A percentile compares a stretch with the other conserved stretches of the same genome.
Conservation (phyloP, 192 early-diverging fungal species). For the Obelidium mucronatum region DNA sequence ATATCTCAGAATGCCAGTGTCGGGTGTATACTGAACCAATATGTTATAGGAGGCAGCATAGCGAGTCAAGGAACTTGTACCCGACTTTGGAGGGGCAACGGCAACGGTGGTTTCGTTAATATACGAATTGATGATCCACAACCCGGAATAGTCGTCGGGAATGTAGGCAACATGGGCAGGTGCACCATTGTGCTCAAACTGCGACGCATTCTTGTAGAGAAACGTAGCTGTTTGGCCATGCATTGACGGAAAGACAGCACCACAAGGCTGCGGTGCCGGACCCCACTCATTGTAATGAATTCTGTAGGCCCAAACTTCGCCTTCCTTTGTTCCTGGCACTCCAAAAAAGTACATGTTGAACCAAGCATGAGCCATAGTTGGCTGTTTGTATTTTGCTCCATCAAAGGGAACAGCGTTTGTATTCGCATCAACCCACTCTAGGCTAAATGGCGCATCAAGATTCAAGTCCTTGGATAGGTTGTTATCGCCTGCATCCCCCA, state of each 20-base stretch:
- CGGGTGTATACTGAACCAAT: slow-evolving; percentile 28
- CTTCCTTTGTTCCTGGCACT: slow-evolving; percentile 1
- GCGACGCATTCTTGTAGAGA: slow-evolving; percentile 11
- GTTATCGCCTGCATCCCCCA: slow-evolving; percentile 24
- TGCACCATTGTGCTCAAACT: slow-evolving; percentile 22
- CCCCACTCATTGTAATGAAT: slow-evolving; percentile 38
- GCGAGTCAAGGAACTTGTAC: slow-evolving; percentile 4
- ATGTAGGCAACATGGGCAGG: slow-evolving; percentile 30
- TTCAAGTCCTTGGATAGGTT: slow-evolving; percentile 16
- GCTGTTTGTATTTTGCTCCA: slow-evolving; percentile 3
- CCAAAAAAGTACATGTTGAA: slow-evolving; percentile 39
- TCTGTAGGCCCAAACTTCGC: slow-evolving; percentile 28
- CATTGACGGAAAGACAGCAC: slow-evolving; percentile 11
- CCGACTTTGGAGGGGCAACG: not conserved
- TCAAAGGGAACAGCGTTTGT: slow-evolving; percentile 1
- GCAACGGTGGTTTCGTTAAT: slow-evolving; percentile 23
- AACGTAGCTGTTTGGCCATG: slow-evolving; percentile 33
- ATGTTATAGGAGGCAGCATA: slow-evolving; percentile 27
- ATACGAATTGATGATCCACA: slow-evolving; percentile 29
- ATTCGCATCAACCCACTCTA: slow-evolving; percentile 19
- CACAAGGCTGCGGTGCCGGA: slow-evolving; percentile 8
- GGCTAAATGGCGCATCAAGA: not conserved
- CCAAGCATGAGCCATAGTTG: slow-evolving; percentile 27
- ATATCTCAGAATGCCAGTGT: slow-evolving; percentile 15
- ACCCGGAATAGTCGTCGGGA: slow-evolving; percentile 23